A percentile compares a stretch with the other conserved stretches of the same genome.
These are phyloP conservation scores for Castanea crenata DNA, from an alignment of 306 rosid genomes.

Conservation along the genomic window DNA sequence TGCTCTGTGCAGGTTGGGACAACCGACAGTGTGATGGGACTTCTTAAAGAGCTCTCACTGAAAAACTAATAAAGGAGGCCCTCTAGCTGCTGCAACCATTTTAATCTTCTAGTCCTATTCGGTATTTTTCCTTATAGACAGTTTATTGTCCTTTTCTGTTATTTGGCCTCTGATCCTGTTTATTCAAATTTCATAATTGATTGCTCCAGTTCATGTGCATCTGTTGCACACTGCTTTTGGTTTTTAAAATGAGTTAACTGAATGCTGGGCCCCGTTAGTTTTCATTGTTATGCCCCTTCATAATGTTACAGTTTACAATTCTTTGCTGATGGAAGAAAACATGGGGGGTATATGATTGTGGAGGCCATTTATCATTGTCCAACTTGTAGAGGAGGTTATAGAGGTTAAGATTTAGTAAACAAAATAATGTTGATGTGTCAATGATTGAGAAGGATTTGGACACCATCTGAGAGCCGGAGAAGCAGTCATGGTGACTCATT, in stretches of 20 bases:
- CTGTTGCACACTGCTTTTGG: not conserved
- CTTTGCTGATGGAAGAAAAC: not conserved
- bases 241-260: not conserved
- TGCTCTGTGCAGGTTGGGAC: constrained; percentile 69
- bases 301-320: not conserved
- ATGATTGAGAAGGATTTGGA: too few species aligned
- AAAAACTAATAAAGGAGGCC: constrained; percentile 65
- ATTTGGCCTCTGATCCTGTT: constrained; percentile 3
- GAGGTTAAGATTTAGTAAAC: not conserved
- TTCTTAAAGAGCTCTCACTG: constrained; percentile 67
- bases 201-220: not conserved
- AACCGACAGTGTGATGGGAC: constrained; percentile 94
- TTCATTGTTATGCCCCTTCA: too few species aligned
- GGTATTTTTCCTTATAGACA: constrained; percentile 17
- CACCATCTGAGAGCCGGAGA: too few species aligned
- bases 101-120: constrained; percentile 1
- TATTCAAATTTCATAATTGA: constrained; percentile 1
- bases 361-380: not conserved
- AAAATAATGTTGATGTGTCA: not conserved
- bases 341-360: not conserved
- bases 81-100: constrained; percentile 29
- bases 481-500: not conserved
- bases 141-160: not conserved
- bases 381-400: not conserved
- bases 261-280: too few species aligned